phyloP scores from a whole-genome alignment of 768 basidiomycete genomes.

The Kondoa malvinella region DNA sequence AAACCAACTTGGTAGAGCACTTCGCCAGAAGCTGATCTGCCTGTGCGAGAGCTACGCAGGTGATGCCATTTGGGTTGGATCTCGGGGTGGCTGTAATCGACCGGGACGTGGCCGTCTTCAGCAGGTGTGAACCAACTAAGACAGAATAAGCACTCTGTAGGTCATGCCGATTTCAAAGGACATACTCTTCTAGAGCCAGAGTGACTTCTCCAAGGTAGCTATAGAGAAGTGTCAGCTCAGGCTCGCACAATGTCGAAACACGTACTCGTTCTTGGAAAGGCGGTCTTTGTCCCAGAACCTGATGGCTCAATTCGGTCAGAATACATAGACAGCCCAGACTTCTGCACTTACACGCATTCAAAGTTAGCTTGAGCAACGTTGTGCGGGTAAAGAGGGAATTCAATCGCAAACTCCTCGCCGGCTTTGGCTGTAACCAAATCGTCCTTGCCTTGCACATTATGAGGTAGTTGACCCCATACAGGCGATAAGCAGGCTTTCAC shows the following conservation, averaged over 20 bases:
- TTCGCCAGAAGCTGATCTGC: constrained; percentile 40
- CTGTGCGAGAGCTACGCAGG: constrained; percentile 39
- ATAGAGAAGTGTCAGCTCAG: neutral
- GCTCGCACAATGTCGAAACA: neutral
- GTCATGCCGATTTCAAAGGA: neutral
- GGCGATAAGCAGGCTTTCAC: constrained; percentile 23
- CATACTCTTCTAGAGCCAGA: constrained; percentile 62
- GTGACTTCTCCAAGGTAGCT: constrained; percentile 59
- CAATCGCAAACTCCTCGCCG: constrained; percentile 7
- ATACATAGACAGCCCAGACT: too few species aligned
- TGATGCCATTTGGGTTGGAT: constrained; percentile 38
- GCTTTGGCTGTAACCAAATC: neutral
- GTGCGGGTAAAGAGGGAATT: constrained; percentile 15
- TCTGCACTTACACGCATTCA: neutral
- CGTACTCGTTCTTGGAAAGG: constrained; percentile 68
- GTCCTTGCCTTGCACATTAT: neutral
- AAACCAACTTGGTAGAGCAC: constrained; percentile 51
- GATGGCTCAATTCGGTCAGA: constrained; percentile 48
- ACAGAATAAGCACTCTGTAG: constrained; percentile 27
- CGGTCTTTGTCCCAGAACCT: constrained; percentile 87
- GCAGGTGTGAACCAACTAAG: constrained; percentile 38
- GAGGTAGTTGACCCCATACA: constrained; percentile 18
- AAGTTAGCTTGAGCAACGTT: constrained; percentile 7
- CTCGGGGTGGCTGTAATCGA: neutral
- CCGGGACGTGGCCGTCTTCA: constrained; percentile 2